Evolutionary conservation across 164 flowering plant species (phyloP).

Genomic region (Stephania japonica): DNA sequence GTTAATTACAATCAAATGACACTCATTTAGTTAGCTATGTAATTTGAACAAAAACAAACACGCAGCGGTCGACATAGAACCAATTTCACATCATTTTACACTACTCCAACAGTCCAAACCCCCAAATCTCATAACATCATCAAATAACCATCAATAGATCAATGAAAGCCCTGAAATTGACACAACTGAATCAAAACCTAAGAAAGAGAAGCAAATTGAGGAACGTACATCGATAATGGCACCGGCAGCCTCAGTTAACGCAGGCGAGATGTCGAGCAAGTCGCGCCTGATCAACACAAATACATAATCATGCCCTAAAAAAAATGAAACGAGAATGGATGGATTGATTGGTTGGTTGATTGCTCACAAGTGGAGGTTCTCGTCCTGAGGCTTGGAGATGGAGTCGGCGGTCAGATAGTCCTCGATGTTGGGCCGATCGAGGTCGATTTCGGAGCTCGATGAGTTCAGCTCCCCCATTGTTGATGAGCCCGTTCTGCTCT

Average conservation of each 20-base stretch:
- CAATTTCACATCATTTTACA: no score
- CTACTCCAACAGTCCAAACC: background rate
- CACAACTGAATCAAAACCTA: background rate
- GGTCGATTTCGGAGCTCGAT: slow-evolving; percentile 57
- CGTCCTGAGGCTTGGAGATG: slow-evolving; percentile 45
- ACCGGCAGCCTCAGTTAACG: slow-evolving; percentile 88
- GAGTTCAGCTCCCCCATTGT: slow-evolving; percentile 18
- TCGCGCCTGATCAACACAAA: slow-evolving; percentile 46
- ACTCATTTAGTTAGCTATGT: no score
- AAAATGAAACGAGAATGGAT: background rate
- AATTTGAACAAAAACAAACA: no score
- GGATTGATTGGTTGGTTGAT: background rate
- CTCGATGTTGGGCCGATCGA: slow-evolving; percentile 82
- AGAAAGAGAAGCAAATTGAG: background rate
- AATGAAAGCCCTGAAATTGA: background rate
- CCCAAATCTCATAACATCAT: background rate
- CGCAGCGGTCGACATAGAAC: no score
- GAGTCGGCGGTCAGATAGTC: slow-evolving; percentile 77
- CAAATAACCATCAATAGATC: no score
- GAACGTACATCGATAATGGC: slow-evolving; percentile 85
- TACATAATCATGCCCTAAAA: background rate
- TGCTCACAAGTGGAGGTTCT: slow-evolving; percentile 69
- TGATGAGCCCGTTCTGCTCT: no score
- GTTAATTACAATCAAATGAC: no score
- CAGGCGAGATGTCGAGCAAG: slow-evolving; percentile 85